Conservation (phyloP, 2,329 filamentous ascomycete genomes). For the Pestalotiopsis sp. region DNA sequence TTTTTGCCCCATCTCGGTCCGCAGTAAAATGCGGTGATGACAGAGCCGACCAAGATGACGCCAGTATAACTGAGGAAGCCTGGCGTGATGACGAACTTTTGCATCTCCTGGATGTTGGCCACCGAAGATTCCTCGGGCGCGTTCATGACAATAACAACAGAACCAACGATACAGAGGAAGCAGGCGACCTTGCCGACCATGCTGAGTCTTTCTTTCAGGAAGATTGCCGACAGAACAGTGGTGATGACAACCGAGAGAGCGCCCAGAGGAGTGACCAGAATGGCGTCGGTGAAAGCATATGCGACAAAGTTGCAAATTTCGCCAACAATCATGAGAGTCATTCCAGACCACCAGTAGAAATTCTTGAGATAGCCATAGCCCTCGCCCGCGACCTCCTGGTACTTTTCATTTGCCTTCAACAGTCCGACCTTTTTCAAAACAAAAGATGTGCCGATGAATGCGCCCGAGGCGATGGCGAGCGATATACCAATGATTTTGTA, state of each 20-base stretch:
- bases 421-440: conserved; percentile 93
- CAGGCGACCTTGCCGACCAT: conserved; percentile 96
- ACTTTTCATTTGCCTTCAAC: conserved; percentile 91
- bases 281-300: conserved; percentile 95
- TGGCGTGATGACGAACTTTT: conserved; percentile 79
- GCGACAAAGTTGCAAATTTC: conserved; percentile 98
- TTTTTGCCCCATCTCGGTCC: conserved; percentile 91
- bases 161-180: conserved; percentile 91
- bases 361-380: conserved; percentile 98
- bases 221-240: conserved; percentile 87
- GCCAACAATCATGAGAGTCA: conserved; percentile 95
- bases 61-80: conserved; percentile 86
- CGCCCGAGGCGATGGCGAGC: conserved; percentile 80
- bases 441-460: conserved; percentile 94
- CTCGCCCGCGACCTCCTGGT: conserved; percentile 92
- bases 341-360: conserved; percentile 89
- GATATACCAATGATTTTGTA: conserved; percentile 89
- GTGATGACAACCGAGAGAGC: conserved; percentile 91
- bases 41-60: conserved; percentile 73
- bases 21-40: conserved; percentile 74
- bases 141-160: conserved; percentile 92
- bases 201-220: conserved; percentile 91
- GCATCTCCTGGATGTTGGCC: conserved; percentile 87
- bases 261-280: conserved; percentile 88
- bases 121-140: conserved; percentile 85